Conservation (phyloP, 1,284 basidiomycete species). For the Trametes versicolor region DNA sequence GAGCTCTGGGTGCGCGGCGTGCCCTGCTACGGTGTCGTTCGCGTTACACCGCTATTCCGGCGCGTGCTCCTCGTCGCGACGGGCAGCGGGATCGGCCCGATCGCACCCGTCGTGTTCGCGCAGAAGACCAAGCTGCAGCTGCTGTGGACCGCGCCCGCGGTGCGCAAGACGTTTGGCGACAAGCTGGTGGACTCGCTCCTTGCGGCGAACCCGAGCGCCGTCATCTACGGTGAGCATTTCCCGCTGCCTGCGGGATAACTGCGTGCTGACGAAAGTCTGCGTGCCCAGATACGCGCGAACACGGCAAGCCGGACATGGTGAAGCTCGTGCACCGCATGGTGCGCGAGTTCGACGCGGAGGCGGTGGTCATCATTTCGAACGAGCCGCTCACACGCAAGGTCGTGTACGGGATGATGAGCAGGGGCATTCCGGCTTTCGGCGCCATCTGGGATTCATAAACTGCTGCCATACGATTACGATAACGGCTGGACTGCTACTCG, state of each 20-base stretch:
- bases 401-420: conserved; percentile 66
- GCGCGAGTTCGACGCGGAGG: conserved; percentile 67
- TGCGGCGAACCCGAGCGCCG: conserved; percentile 58
- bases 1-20: conserved; percentile 63
- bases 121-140: conserved; percentile 58
- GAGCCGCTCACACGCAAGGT: conserved; percentile 65
- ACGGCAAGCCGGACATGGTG: conserved; percentile 70
- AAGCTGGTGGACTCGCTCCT: conserved; percentile 62
- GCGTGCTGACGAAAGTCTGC: conserved; percentile 7
- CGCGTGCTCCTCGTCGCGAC: conserved; percentile 67
- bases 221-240: conserved; percentile 58
- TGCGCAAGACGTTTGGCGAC: conserved; percentile 66
- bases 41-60: conserved; percentile 63
- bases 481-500: neutral
- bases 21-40: conserved; percentile 63
- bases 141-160: conserved; percentile 67
- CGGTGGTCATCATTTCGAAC: conserved; percentile 69
- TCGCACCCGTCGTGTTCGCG: conserved; percentile 61
- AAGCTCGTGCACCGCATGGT: conserved; percentile 64
- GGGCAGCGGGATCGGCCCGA: conserved; percentile 67
- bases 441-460: conserved; percentile 62
- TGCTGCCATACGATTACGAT: neutral
- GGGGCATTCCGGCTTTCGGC: conserved; percentile 67
- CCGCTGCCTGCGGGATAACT: neutral
- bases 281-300: conserved; percentile 56